phyloP scores from a whole-genome alignment of 164 flowering plant genomes.

The Stephania yunnanensis region DNA sequence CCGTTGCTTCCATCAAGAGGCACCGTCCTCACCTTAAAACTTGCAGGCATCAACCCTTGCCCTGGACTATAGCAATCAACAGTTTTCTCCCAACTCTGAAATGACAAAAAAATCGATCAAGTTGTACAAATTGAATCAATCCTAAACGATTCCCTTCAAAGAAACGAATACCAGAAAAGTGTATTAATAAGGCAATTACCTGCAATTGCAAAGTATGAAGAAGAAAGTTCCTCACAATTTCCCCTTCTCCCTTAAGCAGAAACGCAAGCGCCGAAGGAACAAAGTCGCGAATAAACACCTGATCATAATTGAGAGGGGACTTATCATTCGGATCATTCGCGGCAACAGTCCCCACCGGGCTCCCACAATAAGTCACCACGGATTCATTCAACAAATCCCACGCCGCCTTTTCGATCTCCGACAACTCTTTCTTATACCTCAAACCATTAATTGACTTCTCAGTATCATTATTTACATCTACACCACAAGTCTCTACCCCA shows the following conservation, averaged over 20 bases:
- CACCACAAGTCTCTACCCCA: constrained; percentile 17
- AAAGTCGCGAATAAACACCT: constrained; percentile 90
- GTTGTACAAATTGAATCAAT: neutral
- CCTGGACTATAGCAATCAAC: constrained; percentile 96
- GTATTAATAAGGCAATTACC: constrained; percentile 31
- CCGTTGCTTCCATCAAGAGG: constrained; percentile 61
- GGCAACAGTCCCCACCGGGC: constrained; percentile 92
- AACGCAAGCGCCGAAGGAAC: constrained; percentile 97
- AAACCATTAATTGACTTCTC: constrained; percentile 24
- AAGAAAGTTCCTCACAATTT: constrained; percentile 83
- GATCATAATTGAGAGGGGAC: constrained; percentile 78
- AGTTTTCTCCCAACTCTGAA: constrained; percentile 94
- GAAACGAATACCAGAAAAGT: neutral
- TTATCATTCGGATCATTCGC: constrained; percentile 76
- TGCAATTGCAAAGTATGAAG: constrained; percentile 94
- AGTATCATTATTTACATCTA: constrained; percentile 25
- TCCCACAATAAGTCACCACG: constrained; percentile 74
- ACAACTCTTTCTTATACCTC: constrained; percentile 34
- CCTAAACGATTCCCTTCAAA: neutral
- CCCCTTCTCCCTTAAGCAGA: constrained; percentile 87
- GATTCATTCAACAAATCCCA: constrained; percentile 69
- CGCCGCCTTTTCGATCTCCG: constrained; percentile 70
- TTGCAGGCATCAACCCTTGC: constrained; percentile 96
- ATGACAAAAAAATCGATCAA: neutral
- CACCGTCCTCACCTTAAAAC: constrained; percentile 79